Evolutionary conservation across 805 yeast species (phyloP).

Genomic region (Ogataea allantospora): DNA sequence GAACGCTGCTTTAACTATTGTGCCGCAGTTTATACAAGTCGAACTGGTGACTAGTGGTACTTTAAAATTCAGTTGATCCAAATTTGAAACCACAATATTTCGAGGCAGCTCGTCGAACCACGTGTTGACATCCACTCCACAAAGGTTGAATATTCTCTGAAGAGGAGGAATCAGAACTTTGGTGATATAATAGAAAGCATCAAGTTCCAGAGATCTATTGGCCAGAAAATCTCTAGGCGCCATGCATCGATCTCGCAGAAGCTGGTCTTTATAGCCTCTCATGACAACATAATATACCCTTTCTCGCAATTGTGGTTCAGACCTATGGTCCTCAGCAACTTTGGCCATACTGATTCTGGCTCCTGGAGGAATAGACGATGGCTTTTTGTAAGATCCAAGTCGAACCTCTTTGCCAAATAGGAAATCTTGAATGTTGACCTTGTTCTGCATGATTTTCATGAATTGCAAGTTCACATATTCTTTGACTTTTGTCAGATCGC

Average conservation of each 20-base stretch:
- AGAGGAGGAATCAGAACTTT: slow-evolving; percentile 87
- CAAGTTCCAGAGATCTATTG: slow-evolving; percentile 46
- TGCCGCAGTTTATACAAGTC: slow-evolving; percentile 33
- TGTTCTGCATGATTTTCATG: slow-evolving; percentile 57
- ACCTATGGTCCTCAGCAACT: slow-evolving; percentile 61
- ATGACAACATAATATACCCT: slow-evolving; percentile 84
- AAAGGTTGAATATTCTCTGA: slow-evolving; percentile 73
- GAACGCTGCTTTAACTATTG: slow-evolving; percentile 1
- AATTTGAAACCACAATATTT: slow-evolving; percentile 13
- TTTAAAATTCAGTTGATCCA: slow-evolving; percentile 16
- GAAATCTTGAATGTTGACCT: slow-evolving; percentile 73
- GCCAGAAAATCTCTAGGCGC: slow-evolving; percentile 73
- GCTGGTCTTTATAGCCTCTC: slow-evolving; percentile 50
- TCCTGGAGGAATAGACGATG: slow-evolving; percentile 80
- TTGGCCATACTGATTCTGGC: slow-evolving; percentile 73
- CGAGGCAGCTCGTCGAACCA: slow-evolving; percentile 79
- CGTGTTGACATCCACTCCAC: slow-evolving; percentile 73
- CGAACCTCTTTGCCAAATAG: slow-evolving; percentile 90
- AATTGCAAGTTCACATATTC: slow-evolving; percentile 65
- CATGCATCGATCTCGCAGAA: slow-evolving; percentile 73
- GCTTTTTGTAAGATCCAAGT: slow-evolving; percentile 77
- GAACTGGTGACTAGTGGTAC: slow-evolving; percentile 24
- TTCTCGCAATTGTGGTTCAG: slow-evolving; percentile 85
- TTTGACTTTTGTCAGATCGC: slow-evolving; percentile 70
- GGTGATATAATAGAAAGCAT: slow-evolving; percentile 80